A percentile compares a stretch with the other conserved stretches of the same genome.
These are phyloP conservation scores for Gigaspora rosea DNA, from an alignment of 192 early-diverging fungal genomes.

Conservation along the genomic window DNA sequence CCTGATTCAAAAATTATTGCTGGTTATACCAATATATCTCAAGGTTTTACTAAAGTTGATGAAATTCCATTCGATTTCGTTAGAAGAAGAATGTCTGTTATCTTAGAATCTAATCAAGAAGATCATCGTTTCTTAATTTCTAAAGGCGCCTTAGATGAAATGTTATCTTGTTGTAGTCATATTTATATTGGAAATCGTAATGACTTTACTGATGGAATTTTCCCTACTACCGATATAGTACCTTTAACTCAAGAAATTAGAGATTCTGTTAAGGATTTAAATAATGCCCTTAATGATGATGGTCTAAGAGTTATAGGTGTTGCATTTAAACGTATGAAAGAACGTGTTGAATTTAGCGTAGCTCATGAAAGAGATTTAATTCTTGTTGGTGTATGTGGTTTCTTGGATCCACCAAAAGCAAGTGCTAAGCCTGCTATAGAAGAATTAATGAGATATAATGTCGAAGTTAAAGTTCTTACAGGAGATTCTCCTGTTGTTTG, in stretches of 20 bases:
- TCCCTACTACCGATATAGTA: slow-evolving; percentile 27
- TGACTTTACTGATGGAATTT: background rate
- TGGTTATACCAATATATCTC: slow-evolving; percentile 24
- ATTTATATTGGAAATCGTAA: slow-evolving; percentile 31
- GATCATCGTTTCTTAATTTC: slow-evolving; percentile 37
- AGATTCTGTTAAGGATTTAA: slow-evolving; percentile 31
- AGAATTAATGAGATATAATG: slow-evolving; percentile 40
- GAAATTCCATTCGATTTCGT: slow-evolving; percentile 60
- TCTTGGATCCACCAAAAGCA: slow-evolving; percentile 55
- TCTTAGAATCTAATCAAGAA: slow-evolving; percentile 35
- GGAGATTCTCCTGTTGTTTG: slow-evolving; percentile 54
- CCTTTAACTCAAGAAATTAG: slow-evolving; percentile 35
- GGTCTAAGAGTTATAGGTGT: slow-evolving; percentile 55
- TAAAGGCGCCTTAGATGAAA: slow-evolving; percentile 54
- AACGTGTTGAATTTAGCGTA: slow-evolving; percentile 24
- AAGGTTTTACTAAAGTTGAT: slow-evolving; percentile 39
- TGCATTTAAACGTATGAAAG: slow-evolving; percentile 39
- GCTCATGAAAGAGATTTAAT: slow-evolving; percentile 46
- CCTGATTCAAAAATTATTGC: slow-evolving; percentile 12
- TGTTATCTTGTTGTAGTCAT: slow-evolving; percentile 44
- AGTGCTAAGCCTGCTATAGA: slow-evolving; percentile 44
- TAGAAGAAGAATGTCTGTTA: slow-evolving; percentile 53
- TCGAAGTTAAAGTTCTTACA: slow-evolving; percentile 56
- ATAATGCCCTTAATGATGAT: slow-evolving; percentile 38
- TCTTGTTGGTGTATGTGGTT: slow-evolving; percentile 49